Evolutionary conservation across 2,329 filamentous ascomycete genomes (phyloP).

Genomic region (Camptophora hylomeconis): DNA sequence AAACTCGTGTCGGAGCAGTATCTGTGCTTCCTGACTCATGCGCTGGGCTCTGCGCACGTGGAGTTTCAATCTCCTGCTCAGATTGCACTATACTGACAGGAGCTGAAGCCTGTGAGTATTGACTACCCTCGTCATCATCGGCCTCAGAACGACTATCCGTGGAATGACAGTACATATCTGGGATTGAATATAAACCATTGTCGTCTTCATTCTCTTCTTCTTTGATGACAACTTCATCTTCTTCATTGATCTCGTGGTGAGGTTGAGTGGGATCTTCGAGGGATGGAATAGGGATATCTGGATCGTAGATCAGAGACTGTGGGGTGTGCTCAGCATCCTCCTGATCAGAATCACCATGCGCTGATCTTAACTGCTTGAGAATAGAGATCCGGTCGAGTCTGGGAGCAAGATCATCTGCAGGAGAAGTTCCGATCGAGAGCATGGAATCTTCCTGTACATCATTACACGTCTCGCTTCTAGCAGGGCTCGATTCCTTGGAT

Average conservation of each 20-base stretch:
- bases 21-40: slow-evolving; percentile 5
- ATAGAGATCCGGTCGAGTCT: too few relatives aligned
- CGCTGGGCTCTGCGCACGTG: slow-evolving; percentile 25
- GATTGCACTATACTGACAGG: slow-evolving; percentile 18
- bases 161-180: slow-evolving; percentile 48
- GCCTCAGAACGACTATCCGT: slow-evolving; percentile 26
- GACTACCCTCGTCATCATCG: slow-evolving; percentile 37
- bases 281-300: slow-evolving; percentile 80
- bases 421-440: slow-evolving; percentile 32
- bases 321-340: too few relatives aligned
- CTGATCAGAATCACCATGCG: too few relatives aligned
- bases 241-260: slow-evolving; percentile 31
- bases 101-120: slow-evolving; percentile 37
- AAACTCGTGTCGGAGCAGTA: slow-evolving; percentile 16
- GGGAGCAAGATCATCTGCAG: too few relatives aligned
- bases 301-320: slow-evolving; percentile 62
- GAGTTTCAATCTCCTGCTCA: slow-evolving; percentile 34
- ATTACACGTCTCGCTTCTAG: slow-evolving; percentile 19
- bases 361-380: too few relatives aligned
- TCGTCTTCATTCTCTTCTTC: slow-evolving; percentile 47
- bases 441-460: too few relatives aligned
- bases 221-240: slow-evolving; percentile 51
- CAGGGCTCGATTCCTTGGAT: slow-evolving; percentile 25
- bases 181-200: slow-evolving; percentile 53
- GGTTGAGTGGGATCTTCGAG: slow-evolving; percentile 47